Percentiles rank a stretch among this genome's conserved stretches.
Conservation (phyloP, 345 rosid genomes). For the Salix udensis region DNA sequence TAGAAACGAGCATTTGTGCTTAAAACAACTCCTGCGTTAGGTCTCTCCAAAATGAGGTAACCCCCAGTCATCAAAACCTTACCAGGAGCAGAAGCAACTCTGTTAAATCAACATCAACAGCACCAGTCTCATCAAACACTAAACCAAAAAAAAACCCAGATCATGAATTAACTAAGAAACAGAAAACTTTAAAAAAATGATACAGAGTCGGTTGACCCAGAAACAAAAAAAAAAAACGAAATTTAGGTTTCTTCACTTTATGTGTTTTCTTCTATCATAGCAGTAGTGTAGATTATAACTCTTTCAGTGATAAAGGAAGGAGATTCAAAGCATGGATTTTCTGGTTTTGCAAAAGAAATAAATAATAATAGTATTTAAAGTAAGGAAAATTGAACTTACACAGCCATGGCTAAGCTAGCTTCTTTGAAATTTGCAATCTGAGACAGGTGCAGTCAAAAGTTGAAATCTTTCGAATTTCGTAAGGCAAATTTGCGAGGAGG, state of each 20-base stretch:
- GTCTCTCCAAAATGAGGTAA: conserved; percentile 85
- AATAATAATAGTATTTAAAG: background rate
- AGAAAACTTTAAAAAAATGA: background rate
- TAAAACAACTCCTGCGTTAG: conserved; percentile 84
- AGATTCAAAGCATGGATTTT: background rate
- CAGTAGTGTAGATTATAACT: too few relatives aligned
- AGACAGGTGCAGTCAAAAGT: background rate
- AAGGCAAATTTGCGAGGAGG: background rate
- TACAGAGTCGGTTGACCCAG: background rate
- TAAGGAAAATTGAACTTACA: conserved; percentile 4
- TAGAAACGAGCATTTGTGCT: conserved; percentile 94
- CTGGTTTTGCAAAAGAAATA: background rate
- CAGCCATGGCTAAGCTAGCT: conserved; percentile 7
- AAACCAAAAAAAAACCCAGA: background rate
- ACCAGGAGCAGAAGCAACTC: conserved; percentile 97
- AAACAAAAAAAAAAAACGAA: background rate
- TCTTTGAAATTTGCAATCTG: background rate
- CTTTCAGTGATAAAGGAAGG: background rate
- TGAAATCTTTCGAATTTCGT: background rate
- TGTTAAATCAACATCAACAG: conserved; percentile 15
- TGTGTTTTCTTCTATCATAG: background rate
- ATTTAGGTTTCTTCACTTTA: background rate
- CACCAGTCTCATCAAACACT: background rate
- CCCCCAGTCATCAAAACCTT: conserved; percentile 96
- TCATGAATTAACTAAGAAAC: background rate